Base-by-base conservation (phyloP, 176 grass and related monocot genomes). In the Musa schizocarpa region DNA sequence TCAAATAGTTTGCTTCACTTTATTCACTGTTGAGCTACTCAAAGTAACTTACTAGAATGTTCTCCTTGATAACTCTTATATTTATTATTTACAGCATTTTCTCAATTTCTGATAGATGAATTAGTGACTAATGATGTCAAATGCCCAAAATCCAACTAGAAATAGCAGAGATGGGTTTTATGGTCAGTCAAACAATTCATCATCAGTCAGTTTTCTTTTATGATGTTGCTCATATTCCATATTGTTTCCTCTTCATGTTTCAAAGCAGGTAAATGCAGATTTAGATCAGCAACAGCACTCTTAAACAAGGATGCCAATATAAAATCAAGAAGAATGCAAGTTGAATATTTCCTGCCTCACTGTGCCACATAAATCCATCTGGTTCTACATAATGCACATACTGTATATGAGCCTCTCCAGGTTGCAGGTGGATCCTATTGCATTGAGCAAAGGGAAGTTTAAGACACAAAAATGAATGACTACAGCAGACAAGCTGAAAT, bases 241-340 rank as follows among this genome's bases (percentile, higher is more conserved):
- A 9, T 63, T 20, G 24, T 10, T 29, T 34, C 16, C 50, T 54
- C 3, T 80, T 14, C 13, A 43, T 74, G 1, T 50, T 82, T 21
- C 62, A 52, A 13, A 34, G 71, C 81, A 96, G 92, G 89, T 54
- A 96, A 91, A 77, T 91, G 90, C 88, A 91, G 88, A 74, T 78
- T 94, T 52, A 89, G 88, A 82, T 81, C 84, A 68, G 90, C 91
- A 69, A 89, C 95, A 51, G 88, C 82, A 8, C 78, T 87, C 16
- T 49, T 86, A 78, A 89, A 84, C 80, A 94, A 75, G 75, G 81
- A 87, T 80, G 82, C 84, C 78, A 87, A 91, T 2, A 76, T 94
- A 23, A 89, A 86, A 86, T 94, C 69, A 96, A 92, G 85, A 96
- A 82, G 90, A 94, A 62, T 86, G 95, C 91, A 82, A 89, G 81